phyloP scores from a whole-genome alignment of 2,329 filamentous ascomycete genomes.

The Sporothrix brasiliensis region DNA sequence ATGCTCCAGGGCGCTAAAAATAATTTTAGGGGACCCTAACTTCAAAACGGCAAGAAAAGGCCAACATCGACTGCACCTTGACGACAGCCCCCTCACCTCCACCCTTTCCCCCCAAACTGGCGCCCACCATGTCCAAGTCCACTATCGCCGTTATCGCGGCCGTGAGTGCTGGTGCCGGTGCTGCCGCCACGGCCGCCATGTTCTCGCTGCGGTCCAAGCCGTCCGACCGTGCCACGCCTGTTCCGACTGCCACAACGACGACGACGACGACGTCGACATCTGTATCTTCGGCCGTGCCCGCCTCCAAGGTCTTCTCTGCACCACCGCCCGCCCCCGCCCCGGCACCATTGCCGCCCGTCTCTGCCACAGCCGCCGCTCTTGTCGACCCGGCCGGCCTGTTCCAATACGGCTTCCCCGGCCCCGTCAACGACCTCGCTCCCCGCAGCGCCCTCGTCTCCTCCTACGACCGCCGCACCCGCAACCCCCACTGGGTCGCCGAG shows the following conservation, averaged over 20 bases:
- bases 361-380: conserved; percentile 47
- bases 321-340: conserved; percentile 41
- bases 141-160: conserved; percentile 76
- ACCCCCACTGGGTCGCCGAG: conserved; percentile 93
- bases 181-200: conserved; percentile 71
- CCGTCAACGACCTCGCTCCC: conserved; percentile 77
- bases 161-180: conserved; percentile 74
- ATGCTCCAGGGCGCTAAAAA: conserved; percentile 20
- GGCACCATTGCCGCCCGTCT: conserved; percentile 53
- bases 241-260: conserved; percentile 39
- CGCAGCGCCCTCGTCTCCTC: conserved; percentile 79
- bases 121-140: conserved; percentile 69
- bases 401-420: conserved; percentile 90
- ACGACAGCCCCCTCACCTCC: background rate
- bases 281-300: conserved; percentile 51
- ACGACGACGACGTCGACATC: conserved; percentile 37
- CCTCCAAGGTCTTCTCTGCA: conserved; percentile 58
- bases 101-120: background rate
- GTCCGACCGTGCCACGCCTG: conserved; percentile 31
- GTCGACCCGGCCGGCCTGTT: conserved; percentile 78
- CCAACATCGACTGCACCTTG: background rate
- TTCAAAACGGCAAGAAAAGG: background rate
- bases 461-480: conserved; percentile 87
- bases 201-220: conserved; percentile 57
- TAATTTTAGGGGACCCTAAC: conserved; percentile 19